Evolutionary conservation across 139 green algal genomes (phyloP), one percentile per base, ranked within the genome.

Genomic region (Deuterostichococcus epilithicus): DNA sequence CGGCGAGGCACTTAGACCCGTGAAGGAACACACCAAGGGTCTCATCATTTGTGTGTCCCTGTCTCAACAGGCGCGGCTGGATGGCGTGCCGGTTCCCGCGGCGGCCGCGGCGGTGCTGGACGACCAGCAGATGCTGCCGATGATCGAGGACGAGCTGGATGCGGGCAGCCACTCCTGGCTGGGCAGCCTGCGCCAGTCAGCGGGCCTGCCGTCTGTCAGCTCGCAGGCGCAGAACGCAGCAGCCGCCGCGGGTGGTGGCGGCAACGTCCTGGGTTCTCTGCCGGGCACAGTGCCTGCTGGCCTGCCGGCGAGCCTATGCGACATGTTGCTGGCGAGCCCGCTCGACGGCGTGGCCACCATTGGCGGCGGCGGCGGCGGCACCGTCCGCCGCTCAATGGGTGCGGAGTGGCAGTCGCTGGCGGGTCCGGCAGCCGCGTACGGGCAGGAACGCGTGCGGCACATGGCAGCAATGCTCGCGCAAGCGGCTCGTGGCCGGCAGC

Each of bases 141-240:
- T 83, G n/a, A 79, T 79, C 22, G 80, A 82, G 76, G 74, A 81
- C 18, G 75, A 84, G 65, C 70, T 81, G 75, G 75, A 81, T 37
- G 60, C 37, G 60, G 34, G 78, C 68, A 70, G 23, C 18, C 75
- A 84, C 71, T 15, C 70, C 70, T 78, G 72, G 74, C 58, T 26
- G 2, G 38, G 52, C 70, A 66, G 45, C 72, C 13, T 32, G 37
- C 68, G 70, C 37, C 72, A 86, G 47, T 28, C 39, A 25, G 28
- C 47, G 0, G 65, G 71, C 5, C 71, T 85, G 33, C 59, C 81
- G 13, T 72, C 81, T 20, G 35, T 85, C 35, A 77, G 30, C 45
- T 23, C 37, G 4, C 44, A 58, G 4, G 72, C 45, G 28, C 70
- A 75, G 36, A 36, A 13, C 3, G 52, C 52, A 5, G 52, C 18